Conservation (phyloP, 441 rosid genomes). For the Brassica hybrid region DNA sequence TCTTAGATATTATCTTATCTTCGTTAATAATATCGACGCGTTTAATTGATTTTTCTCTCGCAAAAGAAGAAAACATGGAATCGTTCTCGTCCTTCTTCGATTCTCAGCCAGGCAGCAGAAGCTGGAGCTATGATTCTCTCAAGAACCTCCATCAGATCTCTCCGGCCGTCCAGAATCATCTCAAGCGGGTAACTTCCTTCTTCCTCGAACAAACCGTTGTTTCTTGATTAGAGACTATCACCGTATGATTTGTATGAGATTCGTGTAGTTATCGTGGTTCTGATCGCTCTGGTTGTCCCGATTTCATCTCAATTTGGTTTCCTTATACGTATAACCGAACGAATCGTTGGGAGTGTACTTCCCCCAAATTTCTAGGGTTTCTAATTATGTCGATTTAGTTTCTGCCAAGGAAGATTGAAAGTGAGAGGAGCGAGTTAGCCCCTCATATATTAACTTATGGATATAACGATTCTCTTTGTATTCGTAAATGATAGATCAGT, state of each 20-base stretch:
- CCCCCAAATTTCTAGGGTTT: constrained; percentile 32
- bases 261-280: not conserved
- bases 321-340: not conserved
- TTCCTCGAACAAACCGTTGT: too few relatives aligned
- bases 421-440: not conserved
- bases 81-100: constrained; percentile 46
- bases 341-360: not conserved
- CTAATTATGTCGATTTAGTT: not conserved
- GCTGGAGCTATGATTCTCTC: constrained; percentile 54
- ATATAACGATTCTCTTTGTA: not conserved
- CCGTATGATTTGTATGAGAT: not conserved
- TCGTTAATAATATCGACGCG: not conserved
- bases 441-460: not conserved
- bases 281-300: not conserved
- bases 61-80: constrained; percentile 23
- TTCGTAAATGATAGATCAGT: not conserved
- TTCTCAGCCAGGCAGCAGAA: constrained; percentile 43
- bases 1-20: not conserved
- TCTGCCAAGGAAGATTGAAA: too few relatives aligned
- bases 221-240: too few relatives aligned
- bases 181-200: constrained; percentile 44
- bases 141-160: constrained; percentile 71
- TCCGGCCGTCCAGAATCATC: constrained; percentile 61
- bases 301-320: constrained; percentile 6
- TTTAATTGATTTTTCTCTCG: not conserved